Percentiles rank a stretch among this genome's conserved stretches.
These are phyloP conservation scores for Arabis alpina DNA, from an alignment of 345 rosid genomes.

Conservation along the genomic window DNA sequence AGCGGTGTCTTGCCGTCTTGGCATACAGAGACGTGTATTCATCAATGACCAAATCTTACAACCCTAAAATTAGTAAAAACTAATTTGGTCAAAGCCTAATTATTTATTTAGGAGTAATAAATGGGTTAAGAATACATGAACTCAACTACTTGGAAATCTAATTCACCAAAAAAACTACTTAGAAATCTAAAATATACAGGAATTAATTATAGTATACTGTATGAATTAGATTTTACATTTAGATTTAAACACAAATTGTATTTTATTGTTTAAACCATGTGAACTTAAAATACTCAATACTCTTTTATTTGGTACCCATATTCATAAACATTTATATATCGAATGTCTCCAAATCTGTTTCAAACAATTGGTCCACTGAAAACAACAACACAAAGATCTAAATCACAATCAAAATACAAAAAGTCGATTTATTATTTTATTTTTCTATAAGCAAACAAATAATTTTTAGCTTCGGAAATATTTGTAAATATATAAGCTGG, in stretches of 20 bases:
- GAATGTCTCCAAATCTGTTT: not conserved
- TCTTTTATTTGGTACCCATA: not conserved
- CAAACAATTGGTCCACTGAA: not conserved
- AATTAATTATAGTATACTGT: not conserved
- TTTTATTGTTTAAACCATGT: not conserved
- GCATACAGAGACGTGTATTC: conserved; percentile 11
- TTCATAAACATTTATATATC: not conserved
- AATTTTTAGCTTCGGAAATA: too few relatives aligned
- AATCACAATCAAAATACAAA: not conserved
- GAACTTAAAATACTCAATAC: not conserved
- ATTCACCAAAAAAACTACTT: not conserved
- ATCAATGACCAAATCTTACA: not conserved
- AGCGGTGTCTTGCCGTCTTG: not conserved
- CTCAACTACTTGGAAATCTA: conserved; percentile 3
- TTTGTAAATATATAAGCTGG: too few relatives aligned
- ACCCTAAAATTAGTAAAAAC: not conserved
- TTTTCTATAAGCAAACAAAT: too few relatives aligned
- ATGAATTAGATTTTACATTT: not conserved
- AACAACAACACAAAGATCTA: not conserved
- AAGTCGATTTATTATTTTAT: not conserved
- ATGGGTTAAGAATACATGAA: not conserved
- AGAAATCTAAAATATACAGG: not conserved
- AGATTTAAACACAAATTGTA: not conserved
- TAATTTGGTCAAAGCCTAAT: not conserved
- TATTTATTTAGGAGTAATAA: not conserved